Percentiles rank a stretch among this genome's conserved stretches.
Evolutionary conservation across 768 basidiomycete species (phyloP).

Genomic region (Cyclocybe cylindracea): DNA sequence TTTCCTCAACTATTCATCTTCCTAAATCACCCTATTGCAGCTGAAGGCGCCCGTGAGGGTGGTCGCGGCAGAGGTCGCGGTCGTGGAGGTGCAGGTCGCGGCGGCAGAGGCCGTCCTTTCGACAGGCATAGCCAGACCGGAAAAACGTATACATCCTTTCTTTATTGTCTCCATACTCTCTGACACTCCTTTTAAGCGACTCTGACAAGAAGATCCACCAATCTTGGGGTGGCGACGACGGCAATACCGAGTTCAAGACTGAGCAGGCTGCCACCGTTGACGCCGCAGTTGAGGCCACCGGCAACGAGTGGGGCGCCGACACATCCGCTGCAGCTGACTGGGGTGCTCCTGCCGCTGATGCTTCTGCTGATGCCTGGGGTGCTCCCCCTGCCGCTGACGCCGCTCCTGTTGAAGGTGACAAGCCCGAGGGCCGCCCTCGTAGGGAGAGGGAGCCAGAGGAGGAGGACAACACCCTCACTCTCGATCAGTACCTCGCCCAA

Average conservation of each 20-base stretch:
- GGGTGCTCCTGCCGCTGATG: slow-evolving; percentile 29
- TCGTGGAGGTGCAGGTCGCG: slow-evolving; percentile 52
- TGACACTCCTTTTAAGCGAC: slow-evolving; percentile 54
- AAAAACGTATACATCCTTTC: slow-evolving; percentile 59
- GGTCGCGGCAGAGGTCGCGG: slow-evolving; percentile 44
- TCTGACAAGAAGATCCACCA: slow-evolving; percentile 94
- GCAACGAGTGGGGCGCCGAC: slow-evolving; percentile 44
- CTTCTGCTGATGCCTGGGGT: slow-evolving; percentile 28
- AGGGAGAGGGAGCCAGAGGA: slow-evolving; percentile 73
- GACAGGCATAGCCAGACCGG: slow-evolving; percentile 89
- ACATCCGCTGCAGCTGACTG: slow-evolving; percentile 37
- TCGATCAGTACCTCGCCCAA: slow-evolving; percentile 91
- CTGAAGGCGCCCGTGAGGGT: slow-evolving; percentile 38
- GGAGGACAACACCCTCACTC: slow-evolving; percentile 91
- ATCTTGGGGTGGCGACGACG: slow-evolving; percentile 94
- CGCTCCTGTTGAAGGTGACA: slow-evolving; percentile 41
- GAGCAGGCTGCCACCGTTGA: slow-evolving; percentile 78
- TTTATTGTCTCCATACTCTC: slow-evolving; percentile 9
- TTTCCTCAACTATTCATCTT: slow-evolving; percentile 10
- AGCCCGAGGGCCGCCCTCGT: slow-evolving; percentile 38
- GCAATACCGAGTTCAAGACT: slow-evolving; percentile 75
- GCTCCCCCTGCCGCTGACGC: slow-evolving; percentile 31
- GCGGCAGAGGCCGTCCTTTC: slow-evolving; percentile 71
- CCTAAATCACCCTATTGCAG: slow-evolving; percentile 27
- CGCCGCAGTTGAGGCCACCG: slow-evolving; percentile 54